These are phyloP conservation scores for Citrus sp. DNA, from an alignment of 345 rosid species.

Conservation along the genomic window DNA sequence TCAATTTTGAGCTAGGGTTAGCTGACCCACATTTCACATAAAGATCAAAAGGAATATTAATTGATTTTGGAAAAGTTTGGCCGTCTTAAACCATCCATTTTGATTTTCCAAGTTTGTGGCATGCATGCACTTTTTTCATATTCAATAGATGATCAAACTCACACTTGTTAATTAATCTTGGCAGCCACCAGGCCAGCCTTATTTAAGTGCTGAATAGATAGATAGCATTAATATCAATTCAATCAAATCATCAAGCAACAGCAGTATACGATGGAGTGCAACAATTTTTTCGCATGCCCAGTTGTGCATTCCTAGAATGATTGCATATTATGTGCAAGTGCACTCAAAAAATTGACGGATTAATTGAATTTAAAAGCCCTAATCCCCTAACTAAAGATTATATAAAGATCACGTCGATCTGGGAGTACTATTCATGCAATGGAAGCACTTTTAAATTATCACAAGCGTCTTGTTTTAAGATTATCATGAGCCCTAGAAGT, in stretches of 20 bases:
- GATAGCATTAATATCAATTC: background rate
- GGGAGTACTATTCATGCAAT: background rate
- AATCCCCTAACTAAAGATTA: background rate
- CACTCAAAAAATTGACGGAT: background rate
- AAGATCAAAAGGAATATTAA: conserved; percentile 4
- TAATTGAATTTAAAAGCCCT: background rate
- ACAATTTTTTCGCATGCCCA: background rate
- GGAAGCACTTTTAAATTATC: background rate
- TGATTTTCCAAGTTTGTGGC: background rate
- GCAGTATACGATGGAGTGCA: background rate
- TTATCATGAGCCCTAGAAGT: background rate
- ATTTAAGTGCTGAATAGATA: background rate
- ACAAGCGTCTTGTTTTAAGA: background rate
- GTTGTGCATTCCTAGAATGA: conserved; percentile 5
- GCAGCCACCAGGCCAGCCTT: background rate
- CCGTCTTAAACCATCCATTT: background rate
- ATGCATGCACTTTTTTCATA: background rate
- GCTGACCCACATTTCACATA: conserved; percentile 21
- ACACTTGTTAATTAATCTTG: background rate
- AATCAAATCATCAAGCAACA: conserved; percentile 5
- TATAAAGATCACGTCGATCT: background rate
- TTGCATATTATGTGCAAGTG: background rate
- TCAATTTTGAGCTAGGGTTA: conserved; percentile 11
- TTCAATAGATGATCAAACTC: background rate
- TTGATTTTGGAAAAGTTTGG: conserved; percentile 13